phyloP scores from a whole-genome alignment of 768 basidiomycete genomes.

The Pisolithus albus region DNA sequence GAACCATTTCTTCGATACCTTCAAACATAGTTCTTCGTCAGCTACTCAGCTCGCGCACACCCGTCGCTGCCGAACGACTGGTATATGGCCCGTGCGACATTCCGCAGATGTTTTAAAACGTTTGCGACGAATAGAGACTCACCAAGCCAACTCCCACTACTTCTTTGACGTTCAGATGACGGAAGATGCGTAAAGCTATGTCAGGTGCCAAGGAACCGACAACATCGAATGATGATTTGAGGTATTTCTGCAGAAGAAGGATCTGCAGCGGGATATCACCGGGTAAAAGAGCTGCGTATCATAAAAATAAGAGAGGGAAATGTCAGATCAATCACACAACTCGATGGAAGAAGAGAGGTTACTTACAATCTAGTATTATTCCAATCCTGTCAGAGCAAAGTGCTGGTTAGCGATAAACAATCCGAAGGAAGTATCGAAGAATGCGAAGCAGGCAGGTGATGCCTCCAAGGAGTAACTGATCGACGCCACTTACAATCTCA shows the following conservation, averaged over 20 bases:
- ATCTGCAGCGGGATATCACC: constrained; percentile 84
- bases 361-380: constrained; percentile 22
- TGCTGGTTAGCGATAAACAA: too few relatives aligned
- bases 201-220: constrained; percentile 64
- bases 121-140: constrained; percentile 10
- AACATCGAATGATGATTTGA: constrained; percentile 75
- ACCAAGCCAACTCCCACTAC: constrained; percentile 44
- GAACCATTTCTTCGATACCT: constrained; percentile 42
- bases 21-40: neutral
- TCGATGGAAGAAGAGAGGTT: neutral
- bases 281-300: constrained; percentile 58
- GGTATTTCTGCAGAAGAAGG: constrained; percentile 77
- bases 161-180: constrained; percentile 50
- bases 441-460: too few relatives aligned
- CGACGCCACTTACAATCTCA: constrained; percentile 55
- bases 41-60: neutral
- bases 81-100: too few relatives aligned
- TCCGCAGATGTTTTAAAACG: neutral
- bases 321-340: neutral
- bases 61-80: neutral
- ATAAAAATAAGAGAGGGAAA: constrained; percentile 6
- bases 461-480: neutral
- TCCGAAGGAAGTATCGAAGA: too few relatives aligned
- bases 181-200: constrained; percentile 58
- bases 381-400: constrained; percentile 16